Percentiles rank a stretch among this genome's conserved stretches.
Conservation (phyloP, 306 rosid genomes). For the Fragaria vesca region DNA sequence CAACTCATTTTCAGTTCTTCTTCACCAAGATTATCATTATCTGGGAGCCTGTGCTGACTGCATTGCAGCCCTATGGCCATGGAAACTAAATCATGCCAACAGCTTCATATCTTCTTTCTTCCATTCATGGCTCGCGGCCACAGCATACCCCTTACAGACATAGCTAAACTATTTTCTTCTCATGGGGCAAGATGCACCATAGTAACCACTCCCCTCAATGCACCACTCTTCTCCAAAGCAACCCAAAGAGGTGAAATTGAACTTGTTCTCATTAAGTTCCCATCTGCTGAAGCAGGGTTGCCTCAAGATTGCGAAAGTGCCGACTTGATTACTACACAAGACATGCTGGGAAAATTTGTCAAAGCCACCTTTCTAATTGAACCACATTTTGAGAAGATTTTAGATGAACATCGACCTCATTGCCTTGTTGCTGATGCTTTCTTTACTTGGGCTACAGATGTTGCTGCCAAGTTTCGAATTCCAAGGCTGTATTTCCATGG, state of each 20-base stretch:
- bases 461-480: constrained; percentile 16
- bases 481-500: constrained; percentile 16
- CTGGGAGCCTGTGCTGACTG: neutral
- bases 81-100: neutral
- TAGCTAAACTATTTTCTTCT: constrained; percentile 18
- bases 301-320: constrained; percentile 38
- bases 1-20: neutral
- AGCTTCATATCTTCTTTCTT: constrained; percentile 30
- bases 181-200: constrained; percentile 21
- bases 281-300: constrained; percentile 23
- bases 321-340: neutral
- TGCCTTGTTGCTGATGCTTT: neutral
- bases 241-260: constrained; percentile 2
- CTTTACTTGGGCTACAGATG: constrained; percentile 11
- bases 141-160: constrained; percentile 23
- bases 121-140: constrained; percentile 31
- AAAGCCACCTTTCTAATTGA: neutral
- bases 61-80: neutral
- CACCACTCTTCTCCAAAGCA: constrained; percentile 1
- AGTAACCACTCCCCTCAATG: constrained; percentile 17
- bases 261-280: constrained; percentile 5
- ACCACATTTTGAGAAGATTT: neutral
- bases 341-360: neutral
- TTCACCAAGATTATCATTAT: neutral
- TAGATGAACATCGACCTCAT: neutral